These are phyloP conservation scores for Persicaria maculosa DNA, from an alignment of 148 eudicot species.

Conservation along the genomic window DNA sequence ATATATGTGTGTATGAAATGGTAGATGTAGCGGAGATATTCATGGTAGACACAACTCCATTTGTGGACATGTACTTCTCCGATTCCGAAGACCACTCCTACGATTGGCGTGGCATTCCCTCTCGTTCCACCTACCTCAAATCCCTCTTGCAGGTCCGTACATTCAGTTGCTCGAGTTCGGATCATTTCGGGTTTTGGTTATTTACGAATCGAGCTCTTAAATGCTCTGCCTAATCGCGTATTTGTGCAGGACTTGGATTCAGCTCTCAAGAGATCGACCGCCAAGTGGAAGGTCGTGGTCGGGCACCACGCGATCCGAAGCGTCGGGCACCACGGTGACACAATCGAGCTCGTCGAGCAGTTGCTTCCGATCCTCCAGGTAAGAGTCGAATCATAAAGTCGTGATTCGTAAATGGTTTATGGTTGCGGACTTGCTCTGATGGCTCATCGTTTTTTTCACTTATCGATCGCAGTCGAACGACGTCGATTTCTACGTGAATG, in stretches of 20 bases:
- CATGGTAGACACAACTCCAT: conserved; percentile 79
- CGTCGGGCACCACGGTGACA: conserved; percentile 81
- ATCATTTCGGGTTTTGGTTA: background rate
- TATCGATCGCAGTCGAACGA: conserved; percentile 36
- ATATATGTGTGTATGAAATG: background rate
- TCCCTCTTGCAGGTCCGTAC: conserved; percentile 37
- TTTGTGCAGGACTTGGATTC: conserved; percentile 49
- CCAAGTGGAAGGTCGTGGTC: conserved; percentile 84
- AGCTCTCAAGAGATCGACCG: conserved; percentile 52
- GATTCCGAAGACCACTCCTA: conserved; percentile 34
- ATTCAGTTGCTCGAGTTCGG: no score
- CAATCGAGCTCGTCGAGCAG: conserved; percentile 47
- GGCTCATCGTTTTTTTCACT: background rate
- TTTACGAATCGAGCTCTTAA: background rate
- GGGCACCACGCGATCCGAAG: conserved; percentile 84
- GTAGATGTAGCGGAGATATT: conserved; percentile 61
- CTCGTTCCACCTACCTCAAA: conserved; percentile 33
- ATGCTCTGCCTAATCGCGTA: background rate
- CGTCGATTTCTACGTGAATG: conserved; percentile 77
- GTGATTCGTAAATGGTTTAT: background rate
- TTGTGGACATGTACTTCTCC: conserved; percentile 47
- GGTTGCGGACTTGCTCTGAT: background rate
- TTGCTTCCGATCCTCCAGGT: conserved; percentile 84
- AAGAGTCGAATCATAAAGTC: background rate
- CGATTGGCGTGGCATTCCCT: conserved; percentile 69